Evolutionary conservation across 257 asterid species (phyloP).

Genomic region (Linderniella brevidens): DNA sequence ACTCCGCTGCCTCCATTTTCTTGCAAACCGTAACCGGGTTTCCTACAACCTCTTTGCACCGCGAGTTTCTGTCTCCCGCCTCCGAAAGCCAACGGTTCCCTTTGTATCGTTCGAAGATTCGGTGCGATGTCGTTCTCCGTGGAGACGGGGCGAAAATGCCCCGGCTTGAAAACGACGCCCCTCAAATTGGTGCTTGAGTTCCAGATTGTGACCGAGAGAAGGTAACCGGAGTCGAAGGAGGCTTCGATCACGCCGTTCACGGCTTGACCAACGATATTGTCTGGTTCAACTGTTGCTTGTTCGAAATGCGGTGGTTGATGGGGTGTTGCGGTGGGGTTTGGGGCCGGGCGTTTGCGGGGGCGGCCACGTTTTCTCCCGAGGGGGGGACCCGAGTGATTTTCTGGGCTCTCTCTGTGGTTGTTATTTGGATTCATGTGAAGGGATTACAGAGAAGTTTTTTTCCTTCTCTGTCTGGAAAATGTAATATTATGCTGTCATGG

Average conservation of each 20-base stretch:
- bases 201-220: conserved; percentile 61
- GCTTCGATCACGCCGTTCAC: conserved; percentile 82
- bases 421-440: too few species aligned
- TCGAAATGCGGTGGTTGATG: conserved; percentile 27
- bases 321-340: conserved; percentile 11
- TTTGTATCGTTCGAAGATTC: conserved; percentile 45
- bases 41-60: conserved; percentile 10
- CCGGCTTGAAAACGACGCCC: conserved; percentile 88
- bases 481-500: too few species aligned
- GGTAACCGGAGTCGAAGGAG: conserved; percentile 75
- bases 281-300: conserved; percentile 13
- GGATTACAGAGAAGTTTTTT: too few species aligned
- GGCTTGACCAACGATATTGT: conserved; percentile 49
- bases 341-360: conserved; percentile 33
- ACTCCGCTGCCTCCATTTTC: too few species aligned
- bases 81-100: conserved; percentile 33
- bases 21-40: too few species aligned
- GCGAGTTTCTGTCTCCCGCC: conserved; percentile 17
- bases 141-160: conserved; percentile 54
- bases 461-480: too few species aligned
- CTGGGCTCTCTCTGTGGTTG: too few species aligned
- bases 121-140: conserved; percentile 78
- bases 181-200: conserved; percentile 42
- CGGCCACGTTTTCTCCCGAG: conserved; percentile 24
- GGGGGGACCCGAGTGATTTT: too few species aligned